A percentile compares a stretch with the other conserved stretches of the same genome.
Conservation (phyloP, 805 yeast species). For the Teunomyces gatunensis region DNA sequence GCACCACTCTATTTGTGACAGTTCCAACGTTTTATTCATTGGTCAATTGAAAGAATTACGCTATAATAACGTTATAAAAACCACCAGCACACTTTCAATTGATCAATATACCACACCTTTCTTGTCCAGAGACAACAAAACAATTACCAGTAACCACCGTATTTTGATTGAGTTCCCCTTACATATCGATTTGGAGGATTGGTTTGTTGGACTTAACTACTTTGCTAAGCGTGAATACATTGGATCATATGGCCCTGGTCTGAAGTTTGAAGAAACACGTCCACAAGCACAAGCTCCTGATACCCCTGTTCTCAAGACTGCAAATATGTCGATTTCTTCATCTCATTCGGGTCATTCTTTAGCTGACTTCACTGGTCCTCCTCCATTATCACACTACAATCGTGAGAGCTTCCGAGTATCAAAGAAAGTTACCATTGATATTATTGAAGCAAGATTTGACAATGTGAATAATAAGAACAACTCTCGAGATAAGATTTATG, state of each 20-base stretch:
- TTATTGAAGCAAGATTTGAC: slow-evolving; percentile 63
- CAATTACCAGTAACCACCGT: slow-evolving; percentile 34
- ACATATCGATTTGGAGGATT: slow-evolving; percentile 70
- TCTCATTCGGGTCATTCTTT: not conserved
- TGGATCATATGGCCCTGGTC: slow-evolving; percentile 20
- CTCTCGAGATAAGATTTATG: slow-evolving; percentile 43
- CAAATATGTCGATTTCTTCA: slow-evolving; percentile 2
- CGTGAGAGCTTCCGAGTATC: slow-evolving; percentile 45
- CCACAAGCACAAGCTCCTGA: not conserved
- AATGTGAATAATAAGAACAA: slow-evolving; percentile 6
- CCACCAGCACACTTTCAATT: slow-evolving; percentile 22
- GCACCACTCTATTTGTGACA: slow-evolving; percentile 60
- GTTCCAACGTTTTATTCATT: slow-evolving; percentile 55
- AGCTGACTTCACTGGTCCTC: slow-evolving; percentile 2
- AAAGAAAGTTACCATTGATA: slow-evolving; percentile 52
- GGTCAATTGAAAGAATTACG: slow-evolving; percentile 59
- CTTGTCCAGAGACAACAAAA: slow-evolving; percentile 33
- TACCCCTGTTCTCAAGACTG: not conserved
- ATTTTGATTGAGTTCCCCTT: slow-evolving; percentile 62
- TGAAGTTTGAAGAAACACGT: not conserved
- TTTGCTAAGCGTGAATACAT: slow-evolving; percentile 60
- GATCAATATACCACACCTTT: slow-evolving; percentile 26
- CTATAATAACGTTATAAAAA: slow-evolving; percentile 34
- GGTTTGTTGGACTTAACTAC: slow-evolving; percentile 67
- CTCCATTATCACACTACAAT: slow-evolving; percentile 14